Conservation (phyloP, 1,284 basidiomycete species). For the Neolentinus lepideus region DNA sequence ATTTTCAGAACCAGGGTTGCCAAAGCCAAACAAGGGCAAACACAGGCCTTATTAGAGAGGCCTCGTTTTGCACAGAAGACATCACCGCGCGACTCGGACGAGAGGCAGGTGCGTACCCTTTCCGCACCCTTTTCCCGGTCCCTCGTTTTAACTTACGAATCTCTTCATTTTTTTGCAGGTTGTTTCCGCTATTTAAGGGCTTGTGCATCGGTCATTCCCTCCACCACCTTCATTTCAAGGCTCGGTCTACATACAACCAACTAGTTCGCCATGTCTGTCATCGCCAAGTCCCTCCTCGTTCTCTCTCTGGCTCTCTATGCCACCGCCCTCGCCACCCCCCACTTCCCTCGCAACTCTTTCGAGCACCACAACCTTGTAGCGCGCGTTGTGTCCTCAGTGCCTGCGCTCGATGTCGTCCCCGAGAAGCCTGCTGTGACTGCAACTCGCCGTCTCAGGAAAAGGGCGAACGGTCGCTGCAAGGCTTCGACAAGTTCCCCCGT, state of each 20-base stretch:
- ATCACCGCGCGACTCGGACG: background rate
- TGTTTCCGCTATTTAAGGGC: background rate
- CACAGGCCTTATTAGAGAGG: background rate
- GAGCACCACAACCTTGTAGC: constrained; percentile 25
- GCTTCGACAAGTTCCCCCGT: constrained; percentile 13
- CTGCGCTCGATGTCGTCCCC: constrained; percentile 12
- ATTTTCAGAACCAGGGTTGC: background rate
- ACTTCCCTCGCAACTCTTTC: constrained; percentile 26
- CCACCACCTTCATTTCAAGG: constrained; percentile 11
- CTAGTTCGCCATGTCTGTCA: constrained; percentile 34
- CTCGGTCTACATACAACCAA: background rate
- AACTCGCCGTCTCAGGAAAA: constrained; percentile 18
- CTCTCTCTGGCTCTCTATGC: constrained; percentile 36
- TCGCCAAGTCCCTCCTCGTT: constrained; percentile 36
- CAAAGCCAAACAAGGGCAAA: background rate
- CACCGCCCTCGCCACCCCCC: constrained; percentile 38
- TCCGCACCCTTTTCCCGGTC: background rate
- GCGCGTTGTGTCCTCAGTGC: constrained; percentile 28
- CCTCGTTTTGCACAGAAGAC: background rate
- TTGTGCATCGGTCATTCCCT: constrained; percentile 10
- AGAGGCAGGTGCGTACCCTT: background rate
- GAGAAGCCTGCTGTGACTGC: constrained; percentile 19
- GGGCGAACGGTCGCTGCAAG: constrained; percentile 18
- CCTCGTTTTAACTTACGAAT: background rate
- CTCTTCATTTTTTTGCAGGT: background rate